These are phyloP conservation scores for Colletotrichum chrysophilum DNA, from an alignment of 2,329 filamentous ascomycete genomes.

Conservation along the genomic window DNA sequence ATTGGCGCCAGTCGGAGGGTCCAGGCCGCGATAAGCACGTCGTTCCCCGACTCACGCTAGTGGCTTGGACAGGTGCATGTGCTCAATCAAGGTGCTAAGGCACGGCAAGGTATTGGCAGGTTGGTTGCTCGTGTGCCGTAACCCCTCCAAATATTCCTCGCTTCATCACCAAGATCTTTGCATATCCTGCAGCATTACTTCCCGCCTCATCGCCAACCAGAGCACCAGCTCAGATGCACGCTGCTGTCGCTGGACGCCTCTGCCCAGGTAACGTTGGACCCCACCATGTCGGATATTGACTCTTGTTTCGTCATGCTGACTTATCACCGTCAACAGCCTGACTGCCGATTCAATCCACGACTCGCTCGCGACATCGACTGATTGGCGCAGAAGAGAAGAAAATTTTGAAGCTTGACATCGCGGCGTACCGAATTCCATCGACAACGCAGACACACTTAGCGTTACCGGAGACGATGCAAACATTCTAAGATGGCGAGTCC, in stretches of 20 bases:
- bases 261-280: conserved; percentile 13
- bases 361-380: conserved; percentile 15
- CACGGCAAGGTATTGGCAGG: not conserved
- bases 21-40: conserved; percentile 13
- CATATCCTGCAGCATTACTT: not conserved
- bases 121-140: conserved; percentile 13
- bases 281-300: conserved; percentile 15
- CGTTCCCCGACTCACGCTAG: not conserved
- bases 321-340: conserved; percentile 13
- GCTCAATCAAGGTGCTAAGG: conserved; percentile 1
- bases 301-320: conserved; percentile 24
- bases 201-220: not conserved
- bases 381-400: not conserved
- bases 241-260: not conserved
- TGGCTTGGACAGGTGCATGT: conserved; percentile 15
- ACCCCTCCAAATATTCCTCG: conserved; percentile 17
- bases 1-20: conserved; percentile 17
- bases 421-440: not conserved
- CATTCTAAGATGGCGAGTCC: conserved; percentile 37
- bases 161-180: not conserved
- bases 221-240: not conserved
- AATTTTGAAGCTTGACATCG: not conserved
- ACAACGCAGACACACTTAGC: not conserved
- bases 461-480: conserved; percentile 21
- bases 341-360: conserved; percentile 9